These are phyloP conservation scores for Diplodia mutila DNA, from an alignment of 2,329 filamentous ascomycete species.

Conservation along the genomic window DNA sequence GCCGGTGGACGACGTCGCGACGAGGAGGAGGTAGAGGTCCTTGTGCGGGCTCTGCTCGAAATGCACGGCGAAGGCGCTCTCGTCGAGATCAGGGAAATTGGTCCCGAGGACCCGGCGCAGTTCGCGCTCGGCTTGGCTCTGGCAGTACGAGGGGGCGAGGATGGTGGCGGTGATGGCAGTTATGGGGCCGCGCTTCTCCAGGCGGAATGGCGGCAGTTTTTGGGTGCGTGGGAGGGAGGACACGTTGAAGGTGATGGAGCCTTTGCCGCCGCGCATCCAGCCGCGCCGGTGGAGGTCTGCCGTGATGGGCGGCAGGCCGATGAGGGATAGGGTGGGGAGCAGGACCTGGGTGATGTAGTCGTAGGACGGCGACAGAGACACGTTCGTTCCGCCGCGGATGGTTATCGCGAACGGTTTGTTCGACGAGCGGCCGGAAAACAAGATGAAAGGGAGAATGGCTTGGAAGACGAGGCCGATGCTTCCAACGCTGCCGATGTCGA, in stretches of 20 bases:
- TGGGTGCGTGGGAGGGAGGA: slow-evolving; percentile 41
- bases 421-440: slow-evolving; percentile 45
- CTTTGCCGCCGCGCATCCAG: slow-evolving; percentile 45
- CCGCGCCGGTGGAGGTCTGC: slow-evolving; percentile 37
- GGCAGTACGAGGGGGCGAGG: slow-evolving; percentile 41
- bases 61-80: background rate
- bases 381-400: slow-evolving; percentile 63
- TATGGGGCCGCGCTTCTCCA: slow-evolving; percentile 37
- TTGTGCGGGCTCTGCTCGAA: slow-evolving; percentile 50
- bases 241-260: slow-evolving; percentile 55
- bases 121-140: slow-evolving; percentile 36
- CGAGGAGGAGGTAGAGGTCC: slow-evolving; percentile 58
- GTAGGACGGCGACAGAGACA: slow-evolving; percentile 57
- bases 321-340: slow-evolving; percentile 54
- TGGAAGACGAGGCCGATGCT: slow-evolving; percentile 61
- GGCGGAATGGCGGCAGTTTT: slow-evolving; percentile 42
- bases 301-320: slow-evolving; percentile 55
- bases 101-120: slow-evolving; percentile 30
- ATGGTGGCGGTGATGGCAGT: slow-evolving; percentile 42
- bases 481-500: slow-evolving; percentile 49
- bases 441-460: slow-evolving; percentile 61
- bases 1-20: slow-evolving; percentile 55
- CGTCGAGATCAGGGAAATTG: slow-evolving; percentile 29
- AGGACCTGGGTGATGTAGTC: slow-evolving; percentile 63
- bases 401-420: slow-evolving; percentile 36